Evolutionary conservation across 2,329 filamentous ascomycete genomes (phyloP), one percentile per base, ranked within the genome.

Genomic region (Bisporella sp.): DNA sequence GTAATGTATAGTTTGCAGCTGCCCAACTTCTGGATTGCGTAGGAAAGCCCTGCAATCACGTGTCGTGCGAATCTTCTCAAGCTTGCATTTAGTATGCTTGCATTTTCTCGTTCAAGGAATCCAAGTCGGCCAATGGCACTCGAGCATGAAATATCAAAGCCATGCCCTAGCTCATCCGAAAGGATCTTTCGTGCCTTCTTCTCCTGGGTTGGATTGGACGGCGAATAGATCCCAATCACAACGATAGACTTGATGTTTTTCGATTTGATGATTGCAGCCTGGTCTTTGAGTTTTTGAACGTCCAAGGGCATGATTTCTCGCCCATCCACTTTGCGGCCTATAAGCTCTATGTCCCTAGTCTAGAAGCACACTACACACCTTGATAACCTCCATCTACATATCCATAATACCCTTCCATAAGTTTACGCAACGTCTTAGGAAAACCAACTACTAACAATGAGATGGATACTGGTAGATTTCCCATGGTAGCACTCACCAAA

Each of bases 101-200:
- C 81, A 58, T 85, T 85, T 62, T 85, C 82, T 37, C 82, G 71
- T 64, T 83, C 81, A 6, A 83, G 65, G 48, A 81, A 66, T 2
- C 62, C 62, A 13, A 65, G 37, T 44, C 74, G 73, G 1, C 74
- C 75, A 31, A 79, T 73, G 1, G 73, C 70, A 45, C 74, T 69
- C 11, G 73, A 75, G 46, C 73, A 72, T 2, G 77, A 72, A 6
- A 79, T 69, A 55, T 79, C 73, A 5, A 73, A 67, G 0, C 66
- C 67, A 2, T 71, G 68, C 5, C 69, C 64, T 30, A 68, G 66
- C 41, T 58, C 57, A 12, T 54, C 40, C 6, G 55, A 48, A 13
- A 81, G 64, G 41, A 80, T 74, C 3, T 68, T 65, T 3, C 70
- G 68, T 4, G 75, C 76, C 4, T 68, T 63, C 39, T 74, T 67